Evolutionary conservation across 108 stramenopile species (phyloP).

Genomic region (Seminavis robusta): DNA sequence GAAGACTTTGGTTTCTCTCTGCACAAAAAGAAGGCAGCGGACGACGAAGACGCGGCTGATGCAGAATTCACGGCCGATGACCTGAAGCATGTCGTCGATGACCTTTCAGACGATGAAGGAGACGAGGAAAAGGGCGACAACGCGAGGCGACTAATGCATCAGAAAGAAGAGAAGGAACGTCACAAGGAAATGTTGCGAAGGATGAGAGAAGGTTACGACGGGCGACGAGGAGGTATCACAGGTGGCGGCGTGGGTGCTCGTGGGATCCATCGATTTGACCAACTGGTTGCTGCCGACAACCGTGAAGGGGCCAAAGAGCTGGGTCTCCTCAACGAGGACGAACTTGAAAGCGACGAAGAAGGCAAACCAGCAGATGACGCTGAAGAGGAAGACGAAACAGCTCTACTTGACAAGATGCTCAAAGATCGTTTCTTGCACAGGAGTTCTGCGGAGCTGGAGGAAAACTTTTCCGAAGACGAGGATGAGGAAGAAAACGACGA

Average conservation of each 20-base stretch:
- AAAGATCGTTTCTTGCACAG: constrained; percentile 77
- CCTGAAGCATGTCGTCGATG: constrained; percentile 84
- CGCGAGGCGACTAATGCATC: constrained; percentile 54
- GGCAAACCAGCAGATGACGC: constrained; percentile 38
- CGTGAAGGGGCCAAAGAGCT: constrained; percentile 79
- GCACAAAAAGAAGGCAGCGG: constrained; percentile 64
- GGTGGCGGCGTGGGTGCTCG: constrained; percentile 70
- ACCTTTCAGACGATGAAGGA: constrained; percentile 84
- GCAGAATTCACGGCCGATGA: constrained; percentile 68
- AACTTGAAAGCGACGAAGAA: constrained; percentile 79
- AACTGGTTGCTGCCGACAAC: constrained; percentile 86
- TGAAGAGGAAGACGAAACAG: constrained; percentile 78
- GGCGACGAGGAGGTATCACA: constrained; percentile 79
- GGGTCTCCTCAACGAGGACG: constrained; percentile 84
- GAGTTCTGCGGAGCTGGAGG: constrained; percentile 58
- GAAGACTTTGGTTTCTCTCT: constrained; percentile 88
- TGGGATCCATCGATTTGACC: constrained; percentile 75
- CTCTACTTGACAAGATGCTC: constrained; percentile 78
- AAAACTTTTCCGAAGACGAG: constrained; percentile 72
- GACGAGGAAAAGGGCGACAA: constrained; percentile 79
- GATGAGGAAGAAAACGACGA: constrained; percentile 50
- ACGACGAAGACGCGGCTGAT: constrained; percentile 60
- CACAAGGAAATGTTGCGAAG: constrained; percentile 87
- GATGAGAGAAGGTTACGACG: constrained; percentile 89
- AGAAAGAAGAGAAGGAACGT: constrained; percentile 75